Evolutionary conservation across 2,329 filamentous ascomycete species (phyloP).

Genomic region (Beauveria scarabaeidicola): DNA sequence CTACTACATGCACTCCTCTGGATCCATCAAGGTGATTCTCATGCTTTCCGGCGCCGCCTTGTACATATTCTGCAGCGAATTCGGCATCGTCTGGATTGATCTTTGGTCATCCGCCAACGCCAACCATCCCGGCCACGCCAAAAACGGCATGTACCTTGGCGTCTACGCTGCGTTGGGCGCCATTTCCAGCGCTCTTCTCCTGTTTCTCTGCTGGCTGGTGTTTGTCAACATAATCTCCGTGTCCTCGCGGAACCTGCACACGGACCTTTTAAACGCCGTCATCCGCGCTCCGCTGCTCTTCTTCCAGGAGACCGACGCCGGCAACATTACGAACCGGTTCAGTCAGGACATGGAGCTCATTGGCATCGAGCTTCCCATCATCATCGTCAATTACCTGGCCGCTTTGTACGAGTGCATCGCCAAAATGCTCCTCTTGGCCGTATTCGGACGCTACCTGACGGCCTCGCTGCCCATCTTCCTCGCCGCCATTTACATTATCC

Average conservation of each 20-base stretch:
- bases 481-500: constrained; percentile 27
- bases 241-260: constrained; percentile 9
- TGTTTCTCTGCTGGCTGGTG: neutral
- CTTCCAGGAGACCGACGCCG: constrained; percentile 27
- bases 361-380: constrained; percentile 26
- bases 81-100: constrained; percentile 19
- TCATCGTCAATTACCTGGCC: constrained; percentile 13
- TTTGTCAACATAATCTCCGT: neutral
- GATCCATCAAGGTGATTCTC: constrained; percentile 12
- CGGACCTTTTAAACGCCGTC: neutral
- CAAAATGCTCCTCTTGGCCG: neutral
- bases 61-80: constrained; percentile 15
- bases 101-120: constrained; percentile 19
- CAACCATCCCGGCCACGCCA: constrained; percentile 12
- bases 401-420: neutral
- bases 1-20: constrained; percentile 15
- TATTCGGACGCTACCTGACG: constrained; percentile 12
- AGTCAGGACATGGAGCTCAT: constrained; percentile 32
- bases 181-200: neutral
- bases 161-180: neutral
- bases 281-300: constrained; percentile 23
- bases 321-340: constrained; percentile 28
- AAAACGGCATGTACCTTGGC: constrained; percentile 17
- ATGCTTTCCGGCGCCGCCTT: constrained; percentile 11
- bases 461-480: constrained; percentile 25